phyloP scores from a whole-genome alignment of 345 rosid genomes.

The Lepidium sativum region DNA sequence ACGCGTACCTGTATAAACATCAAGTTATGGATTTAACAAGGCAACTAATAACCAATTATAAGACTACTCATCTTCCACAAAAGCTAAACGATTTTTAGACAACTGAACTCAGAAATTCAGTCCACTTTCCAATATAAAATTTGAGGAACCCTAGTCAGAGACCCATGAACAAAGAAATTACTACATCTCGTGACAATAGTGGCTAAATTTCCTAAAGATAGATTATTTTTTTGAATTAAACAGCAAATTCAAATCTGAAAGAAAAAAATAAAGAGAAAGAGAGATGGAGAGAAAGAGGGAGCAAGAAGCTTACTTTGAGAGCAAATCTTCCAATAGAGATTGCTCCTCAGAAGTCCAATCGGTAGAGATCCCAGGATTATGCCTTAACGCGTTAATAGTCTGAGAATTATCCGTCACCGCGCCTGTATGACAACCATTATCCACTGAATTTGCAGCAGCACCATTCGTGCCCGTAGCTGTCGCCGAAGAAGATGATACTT shows the following conservation, averaged over 20 bases:
- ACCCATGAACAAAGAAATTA: neutral
- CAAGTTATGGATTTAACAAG: neutral
- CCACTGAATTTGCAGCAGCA: conserved; percentile 35
- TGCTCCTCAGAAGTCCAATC: conserved; percentile 73
- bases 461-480: conserved; percentile 33
- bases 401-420: conserved; percentile 30
- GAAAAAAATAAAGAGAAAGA: neutral
- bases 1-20: conserved; percentile 40
- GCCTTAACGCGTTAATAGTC: conserved; percentile 45
- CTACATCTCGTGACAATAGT: neutral
- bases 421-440: conserved; percentile 29
- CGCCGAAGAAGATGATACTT: conserved; percentile 29
- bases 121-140: neutral
- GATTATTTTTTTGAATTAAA: neutral
- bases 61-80: neutral
- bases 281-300: neutral
- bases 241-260: neutral
- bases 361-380: conserved; percentile 54
- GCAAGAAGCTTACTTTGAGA: conserved; percentile 33
- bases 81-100: neutral
- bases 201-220: neutral
- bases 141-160: neutral
- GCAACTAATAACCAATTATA: neutral
- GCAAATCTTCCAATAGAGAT: conserved; percentile 60
- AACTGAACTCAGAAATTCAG: neutral